Evolutionary conservation across 495 filamentous ascomycete species (phyloP).

Genomic region (Penicillium flavigenum): DNA sequence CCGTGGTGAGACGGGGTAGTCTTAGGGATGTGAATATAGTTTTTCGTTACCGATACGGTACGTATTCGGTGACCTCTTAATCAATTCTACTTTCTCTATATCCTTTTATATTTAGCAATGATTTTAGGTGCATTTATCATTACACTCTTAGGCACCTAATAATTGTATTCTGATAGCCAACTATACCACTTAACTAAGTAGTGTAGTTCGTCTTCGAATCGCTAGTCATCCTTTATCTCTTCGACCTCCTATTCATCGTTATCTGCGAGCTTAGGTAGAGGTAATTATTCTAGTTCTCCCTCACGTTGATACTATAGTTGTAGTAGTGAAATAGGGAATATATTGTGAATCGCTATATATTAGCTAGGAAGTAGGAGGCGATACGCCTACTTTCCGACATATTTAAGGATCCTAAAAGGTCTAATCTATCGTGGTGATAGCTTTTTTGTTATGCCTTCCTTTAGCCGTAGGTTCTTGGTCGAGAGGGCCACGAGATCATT

Average conservation of each 20-base stretch:
- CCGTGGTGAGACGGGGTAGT: no score
- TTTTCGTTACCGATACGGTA: no score
- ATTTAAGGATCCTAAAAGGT: neutral
- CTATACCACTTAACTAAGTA: neutral
- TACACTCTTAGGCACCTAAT: neutral
- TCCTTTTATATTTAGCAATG: no score
- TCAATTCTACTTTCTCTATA: no score
- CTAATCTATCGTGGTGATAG: neutral
- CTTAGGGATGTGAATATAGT: no score
- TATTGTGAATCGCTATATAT: neutral
- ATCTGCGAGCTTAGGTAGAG: neutral
- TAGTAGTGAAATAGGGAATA: neutral
- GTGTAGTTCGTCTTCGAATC: neutral
- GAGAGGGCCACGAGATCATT: no score
- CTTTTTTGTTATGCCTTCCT: no score
- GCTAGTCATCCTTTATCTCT: neutral
- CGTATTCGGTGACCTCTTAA: no score
- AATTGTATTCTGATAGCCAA: neutral
- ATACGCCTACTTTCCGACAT: neutral
- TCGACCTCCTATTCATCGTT: neutral
- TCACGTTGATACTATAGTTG: neutral
- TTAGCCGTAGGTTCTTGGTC: no score
- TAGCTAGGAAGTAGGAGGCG: neutral
- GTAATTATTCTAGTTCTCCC: neutral
- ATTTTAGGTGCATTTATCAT: neutral